Base-by-base conservation (phyloP, 768 basidiomycete species). In the Tylopilus subfusipes region DNA sequence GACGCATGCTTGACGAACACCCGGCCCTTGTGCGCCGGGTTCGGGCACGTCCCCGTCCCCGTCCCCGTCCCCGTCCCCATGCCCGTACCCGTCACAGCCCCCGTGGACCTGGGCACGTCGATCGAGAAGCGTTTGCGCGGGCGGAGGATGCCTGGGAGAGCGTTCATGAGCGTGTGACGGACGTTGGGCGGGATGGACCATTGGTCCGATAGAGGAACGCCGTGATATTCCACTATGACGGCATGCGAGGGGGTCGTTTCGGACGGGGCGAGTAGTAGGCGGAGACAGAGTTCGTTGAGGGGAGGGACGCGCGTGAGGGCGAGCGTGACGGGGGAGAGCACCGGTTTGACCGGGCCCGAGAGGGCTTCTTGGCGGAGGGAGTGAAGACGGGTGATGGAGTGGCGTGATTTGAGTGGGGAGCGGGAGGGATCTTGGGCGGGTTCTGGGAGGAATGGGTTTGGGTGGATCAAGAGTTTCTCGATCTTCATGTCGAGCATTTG, bases 401-500 rank as follows among this genome's bases (percentile, higher is more conserved):
- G 68, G 21, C 54, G 63, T 22, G 52, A 38, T 40, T 49, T 39
- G 21, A 49, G 52, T 25, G 42, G 39, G 21, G 56, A 12, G 2
- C 42, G 53, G 10, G 54, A 19, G n/a, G 16, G 19, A 14, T 59
- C 50, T 0, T 47, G 24, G 39, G 33, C 11, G 4, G 73, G 73
- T 12, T 68, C 68, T 5, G 45, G 48, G 4, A 81, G 55, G 68
- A 87, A 90, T 0, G 80, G 86, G 57, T 91, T 90, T 0, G 82
- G 83, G 36, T 79, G 66, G 3, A 88, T 63, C 19, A 63, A 58
- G 6, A 89, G 70, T 10, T 64, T 72, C 19, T 63, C 63, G 2
- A 88, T 72, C n/a, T 65, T 73, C 79, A 88, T 82, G 29, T 70
- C 63, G n/a, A 77, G 66, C 64, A 90, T 77, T 63, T 90, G 86